Conservation (phyloP, 495 filamentous ascomycete species). For the Penicillium samsonianum region DNA sequence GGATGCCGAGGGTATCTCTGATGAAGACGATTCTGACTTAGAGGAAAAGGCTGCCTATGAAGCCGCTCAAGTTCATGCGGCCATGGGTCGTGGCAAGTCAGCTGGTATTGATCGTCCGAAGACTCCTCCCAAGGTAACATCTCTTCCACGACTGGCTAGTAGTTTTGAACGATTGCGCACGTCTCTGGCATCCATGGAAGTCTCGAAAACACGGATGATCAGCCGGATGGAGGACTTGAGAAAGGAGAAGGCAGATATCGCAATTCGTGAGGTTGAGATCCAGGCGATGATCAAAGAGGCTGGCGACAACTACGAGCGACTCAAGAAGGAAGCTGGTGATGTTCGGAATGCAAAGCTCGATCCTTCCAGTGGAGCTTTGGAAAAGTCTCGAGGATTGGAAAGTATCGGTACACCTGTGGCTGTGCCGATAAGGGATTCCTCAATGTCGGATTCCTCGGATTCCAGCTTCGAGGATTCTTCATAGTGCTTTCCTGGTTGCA, state of each 20-base stretch:
- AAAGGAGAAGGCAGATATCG: slow-evolving; percentile 68
- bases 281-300: slow-evolving; percentile 80
- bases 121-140: slow-evolving; percentile 60
- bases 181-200: slow-evolving; percentile 57
- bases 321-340: slow-evolving; percentile 55
- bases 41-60: slow-evolving; percentile 86
- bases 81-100: slow-evolving; percentile 65
- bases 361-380: slow-evolving; percentile 32
- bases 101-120: slow-evolving; percentile 45
- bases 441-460: slow-evolving; percentile 19
- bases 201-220: slow-evolving; percentile 52
- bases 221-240: slow-evolving; percentile 61
- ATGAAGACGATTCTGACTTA: slow-evolving; percentile 74
- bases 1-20: slow-evolving; percentile 67
- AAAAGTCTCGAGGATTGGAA: slow-evolving; percentile 44
- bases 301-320: slow-evolving; percentile 71
- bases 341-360: slow-evolving; percentile 30
- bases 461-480: slow-evolving; percentile 33
- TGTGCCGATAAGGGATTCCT: slow-evolving; percentile 15
- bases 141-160: slow-evolving; percentile 54
- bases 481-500: slow-evolving; percentile 5
- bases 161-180: slow-evolving; percentile 52
- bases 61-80: slow-evolving; percentile 79
- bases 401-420: slow-evolving; percentile 42
- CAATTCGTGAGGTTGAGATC: slow-evolving; percentile 74